phyloP scores from a whole-genome alignment of 2,329 filamentous ascomycete species.

The Paraconiothyrium sp. region DNA sequence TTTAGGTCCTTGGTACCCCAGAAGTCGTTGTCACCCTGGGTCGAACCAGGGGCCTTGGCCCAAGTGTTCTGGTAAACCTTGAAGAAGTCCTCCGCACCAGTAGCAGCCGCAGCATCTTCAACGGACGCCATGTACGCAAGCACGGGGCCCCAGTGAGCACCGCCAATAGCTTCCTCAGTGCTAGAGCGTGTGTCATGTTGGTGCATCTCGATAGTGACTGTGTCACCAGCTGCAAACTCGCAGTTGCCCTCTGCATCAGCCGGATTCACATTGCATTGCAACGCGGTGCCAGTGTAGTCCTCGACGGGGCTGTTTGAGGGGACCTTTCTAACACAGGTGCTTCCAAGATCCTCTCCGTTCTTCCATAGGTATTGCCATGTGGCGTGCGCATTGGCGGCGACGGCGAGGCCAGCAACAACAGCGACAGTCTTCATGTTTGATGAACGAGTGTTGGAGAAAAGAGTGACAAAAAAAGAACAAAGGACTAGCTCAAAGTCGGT shows the following conservation, averaged over 20 bases:
- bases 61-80: slow-evolving; percentile 55
- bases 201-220: slow-evolving; percentile 44
- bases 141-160: slow-evolving; percentile 62
- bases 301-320: slow-evolving; percentile 41
- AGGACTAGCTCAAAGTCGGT: slow-evolving; percentile 34
- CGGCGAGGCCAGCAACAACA: slow-evolving; percentile 37
- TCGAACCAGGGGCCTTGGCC: slow-evolving; percentile 39
- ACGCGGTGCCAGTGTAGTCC: slow-evolving; percentile 41
- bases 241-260: slow-evolving; percentile 38
- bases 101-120: slow-evolving; percentile 52
- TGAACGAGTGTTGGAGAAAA: slow-evolving; percentile 24
- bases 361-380: slow-evolving; percentile 44
- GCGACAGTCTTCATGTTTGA: slow-evolving; percentile 39
- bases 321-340: slow-evolving; percentile 40
- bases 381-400: slow-evolving; percentile 40
- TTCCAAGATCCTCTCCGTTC: slow-evolving; percentile 42
- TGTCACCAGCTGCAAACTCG: slow-evolving; percentile 36
- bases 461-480: slow-evolving; percentile 28
- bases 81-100: slow-evolving; percentile 62
- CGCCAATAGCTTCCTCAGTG: slow-evolving; percentile 36
- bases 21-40: slow-evolving; percentile 53
- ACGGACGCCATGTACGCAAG: slow-evolving; percentile 59
- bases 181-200: slow-evolving; percentile 36
- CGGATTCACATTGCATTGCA: slow-evolving; percentile 43
- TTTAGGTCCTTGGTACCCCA: slow-evolving; percentile 55